Conservation (phyloP, 2,329 filamentous ascomycete species). For the Ceratocystiopsis sp. region DNA sequence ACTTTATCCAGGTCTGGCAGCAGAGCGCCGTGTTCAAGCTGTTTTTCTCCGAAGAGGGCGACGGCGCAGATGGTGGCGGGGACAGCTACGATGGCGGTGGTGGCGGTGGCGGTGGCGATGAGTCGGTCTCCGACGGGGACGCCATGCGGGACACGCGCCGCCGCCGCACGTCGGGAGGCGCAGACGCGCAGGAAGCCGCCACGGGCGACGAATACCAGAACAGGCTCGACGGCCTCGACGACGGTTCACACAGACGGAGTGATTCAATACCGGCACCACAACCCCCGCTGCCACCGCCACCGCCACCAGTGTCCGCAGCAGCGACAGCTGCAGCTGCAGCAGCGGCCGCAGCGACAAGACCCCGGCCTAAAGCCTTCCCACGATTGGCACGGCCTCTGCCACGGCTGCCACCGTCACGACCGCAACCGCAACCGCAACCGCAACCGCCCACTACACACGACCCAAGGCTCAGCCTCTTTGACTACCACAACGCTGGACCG, state of each 20-base stretch:
- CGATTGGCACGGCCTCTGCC: no score
- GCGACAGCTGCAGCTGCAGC: not conserved
- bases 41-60: conserved; percentile 16
- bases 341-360: not conserved
- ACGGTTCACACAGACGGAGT: no score
- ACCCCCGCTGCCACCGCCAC: not conserved
- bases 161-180: no score
- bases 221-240: no score
- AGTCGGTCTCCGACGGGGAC: not conserved
- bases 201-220: no score
- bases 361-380: no score
- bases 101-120: not conserved
- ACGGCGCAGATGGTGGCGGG: not conserved
- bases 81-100: not conserved
- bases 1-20: conserved; percentile 19
- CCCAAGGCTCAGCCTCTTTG: not conserved
- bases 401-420: no score
- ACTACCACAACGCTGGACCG: no score
- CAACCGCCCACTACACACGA: not conserved
- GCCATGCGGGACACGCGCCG: no score
- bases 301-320: not conserved
- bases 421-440: no score
- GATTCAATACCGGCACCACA: not conserved
- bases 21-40: conserved; percentile 18
- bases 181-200: no score